Base-by-base conservation (phyloP, 2,329 filamentous ascomycete species). In the Biscogniauxia marginata region DNA sequence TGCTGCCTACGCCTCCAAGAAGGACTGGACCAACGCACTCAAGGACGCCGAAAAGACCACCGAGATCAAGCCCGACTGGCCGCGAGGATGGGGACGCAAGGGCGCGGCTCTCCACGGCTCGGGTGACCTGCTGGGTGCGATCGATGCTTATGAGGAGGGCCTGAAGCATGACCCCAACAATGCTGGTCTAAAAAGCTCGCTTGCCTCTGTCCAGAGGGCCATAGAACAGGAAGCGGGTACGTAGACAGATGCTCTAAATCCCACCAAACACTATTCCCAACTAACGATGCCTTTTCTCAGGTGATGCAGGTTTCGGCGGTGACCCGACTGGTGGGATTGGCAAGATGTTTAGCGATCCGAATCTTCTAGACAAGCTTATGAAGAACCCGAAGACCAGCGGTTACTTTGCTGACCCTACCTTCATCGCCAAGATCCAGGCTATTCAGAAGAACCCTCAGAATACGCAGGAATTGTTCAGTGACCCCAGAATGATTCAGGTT, bases 1-100 rank as follows among this genome's bases (percentile, higher is more conserved):
- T 24, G 95, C 85, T 55, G 86, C 85, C 47, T 85, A 96, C 71
- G 91, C 93, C 46, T 97, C 95, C 52, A 89, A 96, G 75, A 91
- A 87, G 74, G 86, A 98, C 57, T 99, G 90, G 81, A 80, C 89
- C 62, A 84, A 88, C 65, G 95, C 95, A 19, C 79, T 98, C 22
- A 82, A 89, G 61, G 95, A 99, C 81, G 95, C 95, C 56, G 88
- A 88, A 71, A 97, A 97, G 83, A 95, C 91, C 3, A 96, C 89
- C 54, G 85, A 96, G 76, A 80, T 99, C 74, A 98, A 99, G 82
- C 89, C 93, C 11, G 95, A 98, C 80, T 99, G 95, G 95, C 87
- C 91, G 58, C 98, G 98, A 78, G 95, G 95, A 64, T 97, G 91
- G 89, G 88, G 90, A 57, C 87, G 95, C 59, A 97, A 97, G 75